Conservation (phyloP, 257 asterid genomes). For the Verbascum thapsus region DNA sequence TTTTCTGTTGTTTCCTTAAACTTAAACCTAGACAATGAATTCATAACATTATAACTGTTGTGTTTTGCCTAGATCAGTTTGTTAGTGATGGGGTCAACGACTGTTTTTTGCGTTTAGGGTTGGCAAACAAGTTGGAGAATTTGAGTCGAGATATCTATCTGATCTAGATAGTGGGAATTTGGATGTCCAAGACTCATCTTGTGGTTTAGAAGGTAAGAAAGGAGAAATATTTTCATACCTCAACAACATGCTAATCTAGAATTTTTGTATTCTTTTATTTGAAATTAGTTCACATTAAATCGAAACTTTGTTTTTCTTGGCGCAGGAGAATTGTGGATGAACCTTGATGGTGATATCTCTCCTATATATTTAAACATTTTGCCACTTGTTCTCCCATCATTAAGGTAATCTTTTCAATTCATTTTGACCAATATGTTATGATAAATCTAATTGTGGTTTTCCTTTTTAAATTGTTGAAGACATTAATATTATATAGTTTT, state of each 20-base stretch:
- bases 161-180: slow-evolving; percentile 65
- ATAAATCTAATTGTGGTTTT: neutral
- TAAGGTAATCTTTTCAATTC: slow-evolving; percentile 45
- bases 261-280: neutral
- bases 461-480: neutral
- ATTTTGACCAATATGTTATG: slow-evolving; percentile 17
- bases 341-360: slow-evolving; percentile 87
- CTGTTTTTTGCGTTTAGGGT: slow-evolving; percentile 48
- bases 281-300: slow-evolving; percentile 4
- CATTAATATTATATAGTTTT: neutral
- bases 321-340: slow-evolving; percentile 92
- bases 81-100: slow-evolving; percentile 2
- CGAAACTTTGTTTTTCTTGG: slow-evolving; percentile 22
- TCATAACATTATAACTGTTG: neutral
- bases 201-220: slow-evolving; percentile 66
- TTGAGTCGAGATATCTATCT: slow-evolving; percentile 66
- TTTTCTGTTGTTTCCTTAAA: neutral
- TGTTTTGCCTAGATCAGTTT: slow-evolving; percentile 6
- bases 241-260: slow-evolving; percentile 13
- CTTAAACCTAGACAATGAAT: neutral
- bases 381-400: slow-evolving; percentile 67
- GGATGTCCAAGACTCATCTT: slow-evolving; percentile 44
- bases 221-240: slow-evolving; percentile 17
- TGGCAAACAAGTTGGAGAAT: slow-evolving; percentile 73
- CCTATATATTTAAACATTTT: slow-evolving; percentile 79